These are phyloP conservation scores for Santalum album DNA, from an alignment of 164 flowering plant genomes.

Conservation along the genomic window DNA sequence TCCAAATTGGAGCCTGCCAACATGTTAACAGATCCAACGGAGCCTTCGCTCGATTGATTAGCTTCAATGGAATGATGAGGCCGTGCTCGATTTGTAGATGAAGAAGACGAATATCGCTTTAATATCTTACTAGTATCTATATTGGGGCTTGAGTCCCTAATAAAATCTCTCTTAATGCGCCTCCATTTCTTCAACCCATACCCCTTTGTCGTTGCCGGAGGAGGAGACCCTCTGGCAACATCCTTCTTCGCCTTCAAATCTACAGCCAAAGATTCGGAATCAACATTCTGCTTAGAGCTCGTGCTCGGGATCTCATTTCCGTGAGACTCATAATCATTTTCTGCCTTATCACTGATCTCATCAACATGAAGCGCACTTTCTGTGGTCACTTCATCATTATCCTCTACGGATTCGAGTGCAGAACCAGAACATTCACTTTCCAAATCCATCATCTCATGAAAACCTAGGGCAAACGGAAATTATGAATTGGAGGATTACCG, in stretches of 20 bases:
- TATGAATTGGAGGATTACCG: too few species aligned
- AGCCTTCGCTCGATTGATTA: conserved; percentile 31
- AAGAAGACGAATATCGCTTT: conserved; percentile 47
- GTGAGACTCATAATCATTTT: conserved; percentile 23
- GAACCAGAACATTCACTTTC: conserved; percentile 22
- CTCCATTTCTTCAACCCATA: conserved; percentile 84
- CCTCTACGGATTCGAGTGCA: conserved; percentile 21
- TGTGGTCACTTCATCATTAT: conserved; percentile 18
- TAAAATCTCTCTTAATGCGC: conserved; percentile 45
- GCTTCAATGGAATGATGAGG: conserved; percentile 15
- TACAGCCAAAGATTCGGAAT: background rate
- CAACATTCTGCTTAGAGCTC: conserved; percentile 3
- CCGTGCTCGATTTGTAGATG: conserved; percentile 10
- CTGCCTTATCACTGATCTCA: conserved; percentile 10
- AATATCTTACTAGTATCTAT: conserved; percentile 36
- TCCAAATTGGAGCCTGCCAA: conserved; percentile 10
- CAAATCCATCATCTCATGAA: conserved; percentile 33
- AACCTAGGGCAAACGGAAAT: background rate
- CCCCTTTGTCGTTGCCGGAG: conserved; percentile 42
- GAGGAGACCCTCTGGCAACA: conserved; percentile 14
- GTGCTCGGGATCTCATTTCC: conserved; percentile 12
- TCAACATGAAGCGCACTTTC: conserved; percentile 7
- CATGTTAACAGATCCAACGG: conserved; percentile 30
- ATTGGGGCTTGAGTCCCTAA: conserved; percentile 27
- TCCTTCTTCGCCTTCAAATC: conserved; percentile 12